Conservation (phyloP, 805 yeast genomes). For the Yarrowia sp. region DNA sequence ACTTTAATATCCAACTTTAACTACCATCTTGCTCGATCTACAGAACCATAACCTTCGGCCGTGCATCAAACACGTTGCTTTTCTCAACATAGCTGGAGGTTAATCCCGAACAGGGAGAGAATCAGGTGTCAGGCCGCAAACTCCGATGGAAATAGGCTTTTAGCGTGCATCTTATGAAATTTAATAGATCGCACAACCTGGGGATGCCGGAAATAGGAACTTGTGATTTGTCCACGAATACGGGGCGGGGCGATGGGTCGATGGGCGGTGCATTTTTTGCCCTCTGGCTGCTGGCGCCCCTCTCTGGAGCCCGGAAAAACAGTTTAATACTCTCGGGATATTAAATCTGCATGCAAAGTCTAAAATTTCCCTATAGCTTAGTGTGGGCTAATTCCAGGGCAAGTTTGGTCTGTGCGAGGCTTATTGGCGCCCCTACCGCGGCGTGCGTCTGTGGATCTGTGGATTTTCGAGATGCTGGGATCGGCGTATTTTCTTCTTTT, state of each 20-base stretch:
- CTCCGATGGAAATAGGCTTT: slow-evolving; percentile 9
- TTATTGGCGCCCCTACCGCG: too few species aligned
- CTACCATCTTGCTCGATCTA: slow-evolving; percentile 5
- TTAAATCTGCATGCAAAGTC: background rate
- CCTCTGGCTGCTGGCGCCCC: too few species aligned
- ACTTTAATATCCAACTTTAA: background rate
- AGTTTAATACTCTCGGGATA: background rate
- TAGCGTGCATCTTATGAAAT: background rate
- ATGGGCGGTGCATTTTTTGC: too few species aligned
- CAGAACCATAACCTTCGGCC: background rate
- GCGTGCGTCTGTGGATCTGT: background rate
- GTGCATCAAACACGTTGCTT: background rate
- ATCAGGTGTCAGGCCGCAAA: slow-evolving; percentile 6
- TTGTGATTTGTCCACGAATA: background rate
- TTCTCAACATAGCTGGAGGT: background rate
- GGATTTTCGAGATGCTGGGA: background rate
- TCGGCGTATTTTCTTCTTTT: background rate
- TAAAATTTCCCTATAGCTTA: background rate
- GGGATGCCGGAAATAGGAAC: background rate
- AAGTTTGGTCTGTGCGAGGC: background rate
- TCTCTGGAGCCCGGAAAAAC: background rate
- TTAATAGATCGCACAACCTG: background rate
- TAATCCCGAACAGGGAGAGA: background rate
- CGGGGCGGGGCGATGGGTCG: background rate
- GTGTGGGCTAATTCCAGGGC: background rate